phyloP scores from a whole-genome alignment of 2,329 filamentous ascomycete species.

The Neophaeococcomyces mojaviensis region DNA sequence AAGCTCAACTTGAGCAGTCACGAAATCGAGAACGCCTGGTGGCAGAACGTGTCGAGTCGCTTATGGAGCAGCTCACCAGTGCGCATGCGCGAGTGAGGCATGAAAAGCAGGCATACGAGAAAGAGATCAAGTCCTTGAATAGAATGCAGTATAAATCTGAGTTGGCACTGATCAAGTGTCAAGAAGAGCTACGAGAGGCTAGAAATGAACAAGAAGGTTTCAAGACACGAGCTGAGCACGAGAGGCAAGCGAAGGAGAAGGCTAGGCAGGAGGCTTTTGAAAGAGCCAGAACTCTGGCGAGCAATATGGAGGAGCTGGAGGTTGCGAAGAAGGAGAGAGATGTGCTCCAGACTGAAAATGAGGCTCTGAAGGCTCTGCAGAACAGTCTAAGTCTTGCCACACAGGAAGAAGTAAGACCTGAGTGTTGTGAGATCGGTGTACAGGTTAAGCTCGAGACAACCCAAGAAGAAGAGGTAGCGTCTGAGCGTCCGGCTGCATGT shows the following conservation, averaged over 20 bases:
- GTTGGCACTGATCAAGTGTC: slow-evolving; percentile 46
- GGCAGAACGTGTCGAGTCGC: slow-evolving; percentile 37
- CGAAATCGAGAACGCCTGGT: slow-evolving; percentile 38
- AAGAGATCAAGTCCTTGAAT: slow-evolving; percentile 47
- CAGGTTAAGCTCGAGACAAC: background rate
- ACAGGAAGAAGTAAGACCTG: background rate
- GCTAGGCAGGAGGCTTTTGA: slow-evolving; percentile 42
- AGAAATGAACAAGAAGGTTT: slow-evolving; percentile 40
- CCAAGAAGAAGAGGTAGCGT: slow-evolving; percentile 5
- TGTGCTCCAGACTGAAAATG: slow-evolving; percentile 8
- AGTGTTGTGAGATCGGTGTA: background rate
- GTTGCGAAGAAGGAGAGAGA: slow-evolving; percentile 33
- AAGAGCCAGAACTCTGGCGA: slow-evolving; percentile 38
- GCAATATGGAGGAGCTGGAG: slow-evolving; percentile 38
- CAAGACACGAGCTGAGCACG: slow-evolving; percentile 45
- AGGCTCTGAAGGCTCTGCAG: slow-evolving; percentile 5
- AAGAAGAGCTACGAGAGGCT: slow-evolving; percentile 42
- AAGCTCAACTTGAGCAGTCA: slow-evolving; percentile 33
- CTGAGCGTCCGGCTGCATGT: background rate
- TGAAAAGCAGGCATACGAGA: slow-evolving; percentile 46
- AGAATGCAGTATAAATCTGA: slow-evolving; percentile 54
- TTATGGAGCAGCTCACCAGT: slow-evolving; percentile 45
- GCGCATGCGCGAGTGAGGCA: slow-evolving; percentile 45
- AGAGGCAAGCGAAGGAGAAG: slow-evolving; percentile 41
- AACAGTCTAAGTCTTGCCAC: background rate